phyloP scores from a whole-genome alignment of 129 eudicot genomes.

The Chrysanthemum makinoi region DNA sequence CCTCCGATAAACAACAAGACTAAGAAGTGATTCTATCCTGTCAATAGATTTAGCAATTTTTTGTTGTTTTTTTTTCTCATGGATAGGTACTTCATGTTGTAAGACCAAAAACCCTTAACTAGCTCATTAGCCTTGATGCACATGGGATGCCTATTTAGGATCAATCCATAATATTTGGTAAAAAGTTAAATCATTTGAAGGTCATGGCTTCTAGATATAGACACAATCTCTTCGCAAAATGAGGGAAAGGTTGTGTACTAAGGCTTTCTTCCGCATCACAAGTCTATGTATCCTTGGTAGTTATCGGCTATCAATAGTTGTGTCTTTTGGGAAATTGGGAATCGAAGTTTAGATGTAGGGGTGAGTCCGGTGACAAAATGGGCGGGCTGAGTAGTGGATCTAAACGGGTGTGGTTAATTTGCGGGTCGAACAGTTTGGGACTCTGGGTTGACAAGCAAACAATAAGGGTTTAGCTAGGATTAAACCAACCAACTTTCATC shows the following conservation, averaged over 20 bases:
- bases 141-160: background rate
- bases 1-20: too few relatives aligned
- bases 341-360: background rate
- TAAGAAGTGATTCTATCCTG: background rate
- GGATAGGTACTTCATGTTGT: slow-evolving; percentile 3
- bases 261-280: background rate
- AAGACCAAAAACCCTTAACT: slow-evolving; percentile 13
- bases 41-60: background rate
- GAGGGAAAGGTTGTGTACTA: background rate
- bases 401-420: too few relatives aligned
- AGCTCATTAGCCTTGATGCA: background rate
- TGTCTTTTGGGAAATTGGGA: background rate
- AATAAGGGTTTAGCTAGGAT: too few relatives aligned
- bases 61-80: background rate
- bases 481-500: background rate
- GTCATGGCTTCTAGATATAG: background rate
- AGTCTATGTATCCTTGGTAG: background rate
- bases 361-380: too few relatives aligned
- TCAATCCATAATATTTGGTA: background rate
- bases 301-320: background rate
- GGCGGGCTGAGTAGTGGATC: too few relatives aligned
- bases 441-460: too few relatives aligned
- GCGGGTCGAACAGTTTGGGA: too few relatives aligned
- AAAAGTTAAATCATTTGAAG: slow-evolving; percentile 6
- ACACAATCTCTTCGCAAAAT: background rate